A percentile compares a stretch with the other conserved stretches of the same genome.
Conservation (phyloP, 495 filamentous ascomycete genomes). For the Margaritispora aquatica region DNA sequence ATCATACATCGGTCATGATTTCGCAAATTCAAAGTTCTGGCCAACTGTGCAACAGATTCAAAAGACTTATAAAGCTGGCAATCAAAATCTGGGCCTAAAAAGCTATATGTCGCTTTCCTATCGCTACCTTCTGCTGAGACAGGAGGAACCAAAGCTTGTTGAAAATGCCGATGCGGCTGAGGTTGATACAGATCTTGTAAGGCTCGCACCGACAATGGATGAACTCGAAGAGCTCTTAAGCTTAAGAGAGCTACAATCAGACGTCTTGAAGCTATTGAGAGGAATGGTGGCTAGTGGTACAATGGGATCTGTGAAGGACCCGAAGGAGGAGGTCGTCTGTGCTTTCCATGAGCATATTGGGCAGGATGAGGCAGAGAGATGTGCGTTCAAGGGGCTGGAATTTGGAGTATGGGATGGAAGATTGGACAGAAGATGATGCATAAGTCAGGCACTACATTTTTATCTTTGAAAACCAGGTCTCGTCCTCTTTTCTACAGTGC, state of each 20-base stretch:
- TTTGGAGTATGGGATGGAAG: background rate
- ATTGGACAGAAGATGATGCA: background rate
- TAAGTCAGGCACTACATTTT: too few species aligned
- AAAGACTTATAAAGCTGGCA: background rate
- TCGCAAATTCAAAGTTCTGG: background rate
- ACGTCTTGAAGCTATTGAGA: background rate
- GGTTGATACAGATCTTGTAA: background rate
- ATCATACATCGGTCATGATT: background rate
- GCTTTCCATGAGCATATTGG: background rate
- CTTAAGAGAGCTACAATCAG: background rate
- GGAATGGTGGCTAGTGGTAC: background rate
- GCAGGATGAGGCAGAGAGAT: background rate
- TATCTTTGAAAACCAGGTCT: too few species aligned
- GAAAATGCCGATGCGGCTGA: background rate
- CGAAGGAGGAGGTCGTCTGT: background rate
- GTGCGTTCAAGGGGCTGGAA: background rate
- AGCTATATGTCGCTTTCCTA: background rate
- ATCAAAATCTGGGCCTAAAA: background rate
- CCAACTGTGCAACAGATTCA: background rate
- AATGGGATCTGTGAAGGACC: background rate
- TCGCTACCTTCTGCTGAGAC: background rate
- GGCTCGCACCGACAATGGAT: background rate
- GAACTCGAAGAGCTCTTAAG: background rate
- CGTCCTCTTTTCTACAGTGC: too few species aligned
- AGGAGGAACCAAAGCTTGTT: background rate